Base-by-base conservation (phyloP, 257 asterid genomes). In the Linaria vulgaris region DNA sequence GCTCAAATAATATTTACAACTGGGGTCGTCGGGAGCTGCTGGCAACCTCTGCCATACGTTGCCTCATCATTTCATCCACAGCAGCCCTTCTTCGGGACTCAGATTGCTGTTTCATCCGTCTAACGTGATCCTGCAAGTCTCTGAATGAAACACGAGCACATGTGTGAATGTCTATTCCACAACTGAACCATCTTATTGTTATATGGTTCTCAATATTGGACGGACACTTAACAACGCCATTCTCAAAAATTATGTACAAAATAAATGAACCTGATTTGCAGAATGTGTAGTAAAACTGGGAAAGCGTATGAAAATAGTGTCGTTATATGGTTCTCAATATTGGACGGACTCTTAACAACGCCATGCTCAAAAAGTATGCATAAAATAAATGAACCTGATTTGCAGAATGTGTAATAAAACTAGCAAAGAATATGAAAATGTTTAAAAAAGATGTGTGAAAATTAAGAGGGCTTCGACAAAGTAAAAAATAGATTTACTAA, bases 1-100 rank as follows among this genome's bases (percentile, higher is more conserved):
- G 69, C 30, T 23, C 14, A 22, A 34, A 43, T 22, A 38, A n/a
- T 73, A 61, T 66, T 61, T 76, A 68, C 62, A 67, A 49, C 24
- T 21, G 49, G 63, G 39, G 30, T 12, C 16, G 13, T 37, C 49
- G 17, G 7, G 31, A 58, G 19, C 20, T 15, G 11, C 47, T 3
- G 19, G 1, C 15, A 37, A 20, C 17, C 30, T 21, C 51, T 41
- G 51, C 37, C 14, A 51, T 51, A 22, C 64, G 64, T 20, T 39
- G 64, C 37, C 64, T 59, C 50, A 84, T 84, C 91, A 84, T 84
- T 66, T 84, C 91, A 79, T 63, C 79, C 10, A 84, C 87, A 27
- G 91, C 87, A 55, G 87, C 88, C 69, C 91, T 69, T 69, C 91
- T 51, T 41, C 91, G 69, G 30, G 87, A 76, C 62, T 84, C 87